Base-by-base conservation (phyloP, 2,329 filamentous ascomycete genomes). In the Triangularia verruculosa region DNA sequence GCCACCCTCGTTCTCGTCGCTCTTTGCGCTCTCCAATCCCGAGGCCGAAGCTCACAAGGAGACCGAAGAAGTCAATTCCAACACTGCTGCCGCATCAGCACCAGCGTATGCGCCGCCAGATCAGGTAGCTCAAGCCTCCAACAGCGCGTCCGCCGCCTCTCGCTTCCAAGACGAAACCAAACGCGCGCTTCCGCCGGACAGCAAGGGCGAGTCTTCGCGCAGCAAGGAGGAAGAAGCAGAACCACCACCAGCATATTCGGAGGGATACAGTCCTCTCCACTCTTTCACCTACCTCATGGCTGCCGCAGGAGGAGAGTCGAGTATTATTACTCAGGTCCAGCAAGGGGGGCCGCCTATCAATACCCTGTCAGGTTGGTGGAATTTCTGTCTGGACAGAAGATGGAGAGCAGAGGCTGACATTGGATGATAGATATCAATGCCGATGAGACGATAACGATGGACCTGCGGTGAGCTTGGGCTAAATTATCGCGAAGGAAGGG, bases 281-380 rank as follows among this genome's bases (percentile, higher is more conserved):
- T 92, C 92, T 63, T 99, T 99, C 75, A 89, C 90, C 72, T 99
- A 96, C 86, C 87, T 97, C 76, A 99, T 99, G 95, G 93, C 95
- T 79, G 91, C 93, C 77, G 93, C 94, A 79, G 94, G 94, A 83
- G 94, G 93, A 81, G 91, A 93, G 72, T 90, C 93, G 82, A 98
- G 95, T 86, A 97, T 99, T 76, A 96, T 99, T 80, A 99, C 95
- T 79, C 95, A 99, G 82, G 95, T 99, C 72, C 93, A 96, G 76
- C 95, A 99, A 79, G 90, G 90, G 69, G 93, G 90, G 58, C 91
- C 93, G 72, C 91, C 93, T 39, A 87, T 97, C 71, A 96, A 95
- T 78, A 90, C 92, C 61, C 83, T 98, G 66, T 92, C 91, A 86
- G 91, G 91, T 93, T 80, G 74, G 83, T 66, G 32, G 34, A 32